Evolutionary conservation across 2,329 filamentous ascomycete genomes (phyloP).

Genomic region (Fusarium compactum): DNA sequence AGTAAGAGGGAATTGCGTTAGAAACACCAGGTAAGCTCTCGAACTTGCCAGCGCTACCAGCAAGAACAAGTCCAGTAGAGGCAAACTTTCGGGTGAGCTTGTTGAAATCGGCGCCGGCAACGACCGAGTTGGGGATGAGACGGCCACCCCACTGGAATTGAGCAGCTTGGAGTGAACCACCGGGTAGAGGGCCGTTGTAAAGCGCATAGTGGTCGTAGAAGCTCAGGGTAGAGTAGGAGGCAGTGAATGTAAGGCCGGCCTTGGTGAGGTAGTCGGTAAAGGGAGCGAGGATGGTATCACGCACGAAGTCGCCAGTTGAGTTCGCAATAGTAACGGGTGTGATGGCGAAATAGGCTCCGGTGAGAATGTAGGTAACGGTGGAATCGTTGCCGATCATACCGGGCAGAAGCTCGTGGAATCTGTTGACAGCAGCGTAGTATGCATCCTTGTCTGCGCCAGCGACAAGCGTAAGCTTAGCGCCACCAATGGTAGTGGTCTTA

Average conservation of each 20-base stretch:
- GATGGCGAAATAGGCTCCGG: slow-evolving; percentile 57
- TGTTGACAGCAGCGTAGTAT: slow-evolving; percentile 1
- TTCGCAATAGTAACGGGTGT: slow-evolving; percentile 59
- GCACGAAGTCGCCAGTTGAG: slow-evolving; percentile 35
- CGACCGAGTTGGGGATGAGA: slow-evolving; percentile 54
- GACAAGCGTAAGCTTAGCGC: slow-evolving; percentile 2
- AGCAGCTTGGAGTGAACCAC: slow-evolving; percentile 50
- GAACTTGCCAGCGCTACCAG: slow-evolving; percentile 46
- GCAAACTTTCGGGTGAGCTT: slow-evolving; percentile 40
- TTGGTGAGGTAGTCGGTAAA: slow-evolving; percentile 4
- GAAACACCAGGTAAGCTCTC: slow-evolving; percentile 34
- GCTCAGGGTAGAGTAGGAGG: slow-evolving; percentile 5
- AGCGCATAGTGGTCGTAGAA: slow-evolving; percentile 59
- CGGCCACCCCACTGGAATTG: slow-evolving; percentile 54
- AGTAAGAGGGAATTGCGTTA: slow-evolving; percentile 57
- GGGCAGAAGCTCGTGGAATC: slow-evolving; percentile 51
- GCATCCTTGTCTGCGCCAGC: slow-evolving; percentile 5
- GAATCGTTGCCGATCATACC: slow-evolving; percentile 62
- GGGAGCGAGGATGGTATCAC: neutral
- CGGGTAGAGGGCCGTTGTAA: slow-evolving; percentile 55
- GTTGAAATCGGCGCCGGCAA: slow-evolving; percentile 40
- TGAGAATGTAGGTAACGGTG: slow-evolving; percentile 63
- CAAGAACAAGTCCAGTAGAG: slow-evolving; percentile 35
- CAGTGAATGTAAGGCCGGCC: neutral
- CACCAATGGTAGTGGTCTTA: slow-evolving; percentile 35